Base-by-base conservation (phyloP, 2,329 filamentous ascomycete species). In the Fusarium albidum region DNA sequence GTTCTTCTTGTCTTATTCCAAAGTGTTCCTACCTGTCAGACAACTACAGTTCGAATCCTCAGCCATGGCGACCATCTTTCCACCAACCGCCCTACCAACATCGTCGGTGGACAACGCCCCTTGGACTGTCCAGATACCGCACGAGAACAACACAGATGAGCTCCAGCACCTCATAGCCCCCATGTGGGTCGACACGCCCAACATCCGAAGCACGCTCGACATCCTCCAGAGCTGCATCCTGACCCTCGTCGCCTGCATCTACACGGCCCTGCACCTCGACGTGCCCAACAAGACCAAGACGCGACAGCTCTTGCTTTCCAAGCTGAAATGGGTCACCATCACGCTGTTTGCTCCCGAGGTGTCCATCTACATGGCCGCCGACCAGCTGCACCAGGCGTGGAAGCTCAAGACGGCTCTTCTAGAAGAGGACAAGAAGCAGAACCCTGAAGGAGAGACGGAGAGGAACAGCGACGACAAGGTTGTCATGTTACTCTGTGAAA, bases 231-330 rank as follows among this genome's bases (percentile, higher is more conserved):
- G 66, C 12, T 76, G 73, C 42, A 38, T 71, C 3, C 33, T 72
- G 4, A 73, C 73, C 3, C 57, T 77, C 0, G 43, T 67, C 4
- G 61, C 73, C 1, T 76, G 72, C 54, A 69, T 74, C 7, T 75
- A 70, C 55, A 68, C 69, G 5, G 71, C 71, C 2, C 47, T 77
- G 4, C 73, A 76, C 47, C 60, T 75, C 5, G 75, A 76, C 34
- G 63, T 77, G n/a, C 70, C 70, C 2, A 12, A 37, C 33, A 34
- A 46, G 35, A 47, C 44, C 2, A 14, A 47, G 12, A 44, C 45
- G 45, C 37, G 60, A 17, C 18, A 43, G 9, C 8, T 52, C 9
- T 10, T 60, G 2, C 14, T 40, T 7, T 52, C 52, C 9, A 70
- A 71, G 50, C 12, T 64, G 5, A 54, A 55, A 35, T 75, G 72